Evolutionary conservation across 2,329 filamentous ascomycete species (phyloP).

Genomic region (Arthrobotrys iridis): DNA sequence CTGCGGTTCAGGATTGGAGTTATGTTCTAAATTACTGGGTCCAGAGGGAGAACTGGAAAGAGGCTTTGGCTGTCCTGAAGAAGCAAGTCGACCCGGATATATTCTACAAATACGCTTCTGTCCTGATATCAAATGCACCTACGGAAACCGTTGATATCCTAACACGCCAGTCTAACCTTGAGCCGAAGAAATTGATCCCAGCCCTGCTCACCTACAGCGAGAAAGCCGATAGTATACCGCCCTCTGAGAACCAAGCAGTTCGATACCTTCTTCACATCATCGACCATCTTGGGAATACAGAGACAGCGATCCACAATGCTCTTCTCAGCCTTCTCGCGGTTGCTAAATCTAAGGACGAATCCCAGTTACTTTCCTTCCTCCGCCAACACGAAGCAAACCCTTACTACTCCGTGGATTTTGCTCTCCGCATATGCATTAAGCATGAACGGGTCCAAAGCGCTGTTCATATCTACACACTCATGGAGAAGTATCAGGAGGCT

Average conservation of each 20-base stretch:
- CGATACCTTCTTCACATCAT: conserved; percentile 94
- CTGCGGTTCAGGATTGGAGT: conserved; percentile 86
- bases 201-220: conserved; percentile 94
- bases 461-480: conserved; percentile 95
- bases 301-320: conserved; percentile 94
- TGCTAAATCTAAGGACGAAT: conserved; percentile 82
- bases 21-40: conserved; percentile 98
- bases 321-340: conserved; percentile 95
- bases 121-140: conserved; percentile 90
- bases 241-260: conserved; percentile 79
- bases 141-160: conserved; percentile 91
- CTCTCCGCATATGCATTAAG: conserved; percentile 92
- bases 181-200: conserved; percentile 88
- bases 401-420: conserved; percentile 93
- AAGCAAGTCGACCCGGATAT: conserved; percentile 91
- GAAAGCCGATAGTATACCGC: conserved; percentile 63
- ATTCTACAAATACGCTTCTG: conserved; percentile 95
- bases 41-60: conserved; percentile 88
- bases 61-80: conserved; percentile 87
- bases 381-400: conserved; percentile 88
- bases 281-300: conserved; percentile 80
- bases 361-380: conserved; percentile 84
- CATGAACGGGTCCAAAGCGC: conserved; percentile 91
- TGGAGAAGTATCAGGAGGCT: conserved; percentile 92
- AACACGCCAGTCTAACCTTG: conserved; percentile 87